Evolutionary conservation across 2,329 filamentous ascomycete genomes (phyloP).

Genomic region (Curvularia spicifera): DNA sequence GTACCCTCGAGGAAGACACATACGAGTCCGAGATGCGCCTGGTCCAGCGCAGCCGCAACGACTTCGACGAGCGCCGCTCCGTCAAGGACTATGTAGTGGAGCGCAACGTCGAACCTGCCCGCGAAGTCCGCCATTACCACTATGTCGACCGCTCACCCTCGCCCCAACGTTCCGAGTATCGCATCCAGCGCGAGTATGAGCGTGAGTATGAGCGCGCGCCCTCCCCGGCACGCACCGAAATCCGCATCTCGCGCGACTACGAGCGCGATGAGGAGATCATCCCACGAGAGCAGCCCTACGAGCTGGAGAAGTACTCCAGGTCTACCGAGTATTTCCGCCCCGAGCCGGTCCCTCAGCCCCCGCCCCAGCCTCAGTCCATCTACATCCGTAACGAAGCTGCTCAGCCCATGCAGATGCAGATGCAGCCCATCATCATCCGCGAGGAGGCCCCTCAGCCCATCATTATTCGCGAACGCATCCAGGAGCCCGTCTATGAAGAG

Average conservation of each 20-base stretch:
- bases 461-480: slow-evolving; percentile 52
- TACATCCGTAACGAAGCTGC: slow-evolving; percentile 59
- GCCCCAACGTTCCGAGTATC: slow-evolving; percentile 57
- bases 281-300: slow-evolving; percentile 41
- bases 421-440: slow-evolving; percentile 55
- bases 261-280: slow-evolving; percentile 42
- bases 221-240: slow-evolving; percentile 53
- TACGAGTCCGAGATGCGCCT: slow-evolving; percentile 59
- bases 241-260: slow-evolving; percentile 41
- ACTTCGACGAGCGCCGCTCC: slow-evolving; percentile 42
- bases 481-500: slow-evolving; percentile 65
- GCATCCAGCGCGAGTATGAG: slow-evolving; percentile 58
- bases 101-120: slow-evolving; percentile 36
- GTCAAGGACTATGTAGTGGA: slow-evolving; percentile 51
- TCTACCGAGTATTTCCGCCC: slow-evolving; percentile 61
- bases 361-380: slow-evolving; percentile 50
- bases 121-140: slow-evolving; percentile 48
- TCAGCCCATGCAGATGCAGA: slow-evolving; percentile 53
- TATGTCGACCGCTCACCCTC: slow-evolving; percentile 48
- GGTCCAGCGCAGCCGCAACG: slow-evolving; percentile 49
- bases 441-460: slow-evolving; percentile 52
- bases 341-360: slow-evolving; percentile 42
- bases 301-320: slow-evolving; percentile 60
- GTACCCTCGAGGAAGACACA: slow-evolving; percentile 50
- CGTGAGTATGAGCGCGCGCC: slow-evolving; percentile 50